Evolutionary conservation across 805 yeast species (phyloP), one percentile per base, ranked within the genome.

Genomic region (Candida alai): DNA sequence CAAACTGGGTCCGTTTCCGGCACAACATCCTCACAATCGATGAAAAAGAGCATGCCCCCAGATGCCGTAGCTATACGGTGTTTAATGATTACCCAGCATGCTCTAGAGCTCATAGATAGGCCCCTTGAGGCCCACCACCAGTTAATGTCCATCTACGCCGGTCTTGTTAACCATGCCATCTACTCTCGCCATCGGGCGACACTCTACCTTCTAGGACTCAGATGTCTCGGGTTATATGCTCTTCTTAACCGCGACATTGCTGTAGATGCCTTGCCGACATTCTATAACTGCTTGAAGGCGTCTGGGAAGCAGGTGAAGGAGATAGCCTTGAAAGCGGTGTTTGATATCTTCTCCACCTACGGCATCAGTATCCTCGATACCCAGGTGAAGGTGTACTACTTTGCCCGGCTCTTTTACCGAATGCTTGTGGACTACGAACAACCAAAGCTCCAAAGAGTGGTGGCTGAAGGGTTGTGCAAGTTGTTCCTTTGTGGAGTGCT

Each of bases 401-500:
- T n/a, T n/a, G 85, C 84, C 40, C 76, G 80, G 51, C 61, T 85
- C 19, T 80, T 84, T 41, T 82, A 79, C 60, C 75, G 78, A 51
- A 73, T 81, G 1, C 61, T 84, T 44, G 73, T 76, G 49, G 71
- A 71, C 43, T 64, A 63, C 37, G 72, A 71, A 4, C 62, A 74
- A 44, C 84, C 84, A 1, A 73, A 71, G 18, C 69, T 87, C 13
- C 96, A 86, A 53, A 79, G 90, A 0, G 68, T 78, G 1, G 83
- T 90, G 7, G 95, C 90, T 0, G 95, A 86, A 49, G 94, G 95
- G 0, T 62, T 89, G 17, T 84, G 89, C 49, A 89, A 90, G 60
- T 62, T 90, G 32, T 77, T 80, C 46, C 65, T 93, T 34, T 83
- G 90, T 11, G 94, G 84, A 43, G 72, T 84, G 14, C 69, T 88